Evolutionary conservation across 2,329 filamentous ascomycete species (phyloP).

Genomic region (Cladobotryum protrusum): DNA sequence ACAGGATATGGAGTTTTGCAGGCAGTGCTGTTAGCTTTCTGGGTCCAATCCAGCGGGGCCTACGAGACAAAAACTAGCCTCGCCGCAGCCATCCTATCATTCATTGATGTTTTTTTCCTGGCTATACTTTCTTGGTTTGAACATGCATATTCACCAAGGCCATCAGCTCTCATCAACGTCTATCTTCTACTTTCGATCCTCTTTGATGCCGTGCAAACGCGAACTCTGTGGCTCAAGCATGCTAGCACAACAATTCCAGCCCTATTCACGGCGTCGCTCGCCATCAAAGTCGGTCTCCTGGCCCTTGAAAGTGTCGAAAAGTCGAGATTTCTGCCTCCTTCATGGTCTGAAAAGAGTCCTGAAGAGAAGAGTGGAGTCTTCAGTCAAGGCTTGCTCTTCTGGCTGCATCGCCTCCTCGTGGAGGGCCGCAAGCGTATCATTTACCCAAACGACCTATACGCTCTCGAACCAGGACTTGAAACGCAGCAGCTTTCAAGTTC

Average conservation of each 20-base stretch:
- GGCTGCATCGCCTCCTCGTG: neutral
- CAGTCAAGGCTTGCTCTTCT: constrained; percentile 1
- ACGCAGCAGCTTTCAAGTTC: neutral
- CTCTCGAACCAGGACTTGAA: neutral
- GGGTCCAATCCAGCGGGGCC: too few relatives aligned
- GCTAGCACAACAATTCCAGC: too few relatives aligned
- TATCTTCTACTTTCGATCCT: constrained; percentile 26
- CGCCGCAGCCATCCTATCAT: too few relatives aligned
- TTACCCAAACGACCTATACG: neutral
- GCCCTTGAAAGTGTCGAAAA: too few relatives aligned
- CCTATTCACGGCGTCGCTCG: too few relatives aligned
- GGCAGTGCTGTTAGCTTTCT: too few relatives aligned
- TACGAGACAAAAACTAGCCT: too few relatives aligned
- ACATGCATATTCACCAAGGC: constrained; percentile 25
- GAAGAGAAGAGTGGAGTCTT: neutral
- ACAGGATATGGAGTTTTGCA: too few relatives aligned
- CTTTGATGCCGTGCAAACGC: constrained; percentile 25
- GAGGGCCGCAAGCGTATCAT: neutral
- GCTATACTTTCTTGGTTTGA: constrained; percentile 14
- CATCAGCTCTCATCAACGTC: constrained; percentile 25
- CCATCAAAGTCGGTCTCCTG: too few relatives aligned
- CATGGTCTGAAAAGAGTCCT: too few relatives aligned
- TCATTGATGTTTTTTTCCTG: too few relatives aligned
- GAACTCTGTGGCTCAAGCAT: constrained; percentile 24
- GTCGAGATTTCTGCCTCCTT: too few relatives aligned